Evolutionary conservation across 225 moss, liverwort and hornwort genomes (phyloP).

Genomic region (Takakia lepidozioides): DNA sequence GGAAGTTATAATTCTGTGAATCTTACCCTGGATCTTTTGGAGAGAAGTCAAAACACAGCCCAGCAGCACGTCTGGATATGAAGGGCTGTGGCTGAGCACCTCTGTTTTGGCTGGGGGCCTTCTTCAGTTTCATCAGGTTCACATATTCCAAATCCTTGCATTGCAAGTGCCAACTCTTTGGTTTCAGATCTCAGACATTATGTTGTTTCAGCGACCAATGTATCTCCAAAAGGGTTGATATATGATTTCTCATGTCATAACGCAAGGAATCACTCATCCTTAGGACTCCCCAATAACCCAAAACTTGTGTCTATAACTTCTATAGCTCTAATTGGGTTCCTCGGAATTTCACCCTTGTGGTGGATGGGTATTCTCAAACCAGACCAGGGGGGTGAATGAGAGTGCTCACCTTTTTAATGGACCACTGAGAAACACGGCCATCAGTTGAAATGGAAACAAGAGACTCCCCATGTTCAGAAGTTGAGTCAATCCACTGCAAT

Average conservation of each 20-base stretch:
- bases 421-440: slow-evolving; percentile 95
- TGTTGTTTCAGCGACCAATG: no score
- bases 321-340: no score
- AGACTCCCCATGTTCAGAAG: slow-evolving; percentile 76
- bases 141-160: slow-evolving; percentile 88
- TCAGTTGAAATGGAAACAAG: slow-evolving; percentile 90
- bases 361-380: no score
- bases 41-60: slow-evolving; percentile 91
- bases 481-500: slow-evolving; percentile 83
- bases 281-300: no score
- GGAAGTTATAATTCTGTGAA: no score
- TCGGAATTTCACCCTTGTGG: no score
- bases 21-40: slow-evolving; percentile 65
- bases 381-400: no score
- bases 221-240: not conserved
- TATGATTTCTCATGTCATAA: no score
- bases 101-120: slow-evolving; percentile 59
- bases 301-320: no score
- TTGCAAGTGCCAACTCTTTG: not conserved
- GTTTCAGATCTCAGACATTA: not conserved
- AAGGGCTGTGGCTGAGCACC: slow-evolving; percentile 92
- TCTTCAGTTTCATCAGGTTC: slow-evolving; percentile 83
- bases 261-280: no score
- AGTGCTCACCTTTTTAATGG: slow-evolving; percentile 67
- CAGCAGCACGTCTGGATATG: slow-evolving; percentile 85